Conservation (phyloP, 768 basidiomycete genomes). For the Psilocybe subaeruginosa region DNA sequence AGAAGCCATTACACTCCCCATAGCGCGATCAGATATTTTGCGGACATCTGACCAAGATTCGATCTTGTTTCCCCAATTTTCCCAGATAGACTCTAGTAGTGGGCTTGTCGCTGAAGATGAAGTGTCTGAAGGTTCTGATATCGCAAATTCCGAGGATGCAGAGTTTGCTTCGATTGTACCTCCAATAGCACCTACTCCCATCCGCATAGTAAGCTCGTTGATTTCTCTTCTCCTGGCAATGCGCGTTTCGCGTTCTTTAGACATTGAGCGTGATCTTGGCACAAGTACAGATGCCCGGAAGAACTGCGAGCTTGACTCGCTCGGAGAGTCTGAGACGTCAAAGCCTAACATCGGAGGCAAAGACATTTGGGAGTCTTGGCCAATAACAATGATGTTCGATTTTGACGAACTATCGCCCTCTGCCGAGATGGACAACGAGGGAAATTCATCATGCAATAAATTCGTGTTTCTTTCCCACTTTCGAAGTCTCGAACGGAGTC, state of each 20-base stretch:
- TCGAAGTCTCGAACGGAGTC: constrained; percentile 69
- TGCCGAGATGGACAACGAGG: constrained; percentile 46
- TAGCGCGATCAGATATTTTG: constrained; percentile 75
- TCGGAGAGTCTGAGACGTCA: constrained; percentile 22
- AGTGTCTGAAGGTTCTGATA: background rate
- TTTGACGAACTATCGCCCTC: constrained; percentile 41
- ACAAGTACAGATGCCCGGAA: constrained; percentile 75
- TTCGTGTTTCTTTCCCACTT: constrained; percentile 74
- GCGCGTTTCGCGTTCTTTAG: constrained; percentile 58
- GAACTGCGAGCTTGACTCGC: constrained; percentile 39
- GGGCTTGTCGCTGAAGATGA: constrained; percentile 3
- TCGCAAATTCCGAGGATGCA: constrained; percentile 26
- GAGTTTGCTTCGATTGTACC: constrained; percentile 55
- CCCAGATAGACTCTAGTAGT: constrained; percentile 42
- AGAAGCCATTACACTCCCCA: constrained; percentile 63
- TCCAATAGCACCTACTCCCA: constrained; percentile 78
- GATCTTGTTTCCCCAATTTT: constrained; percentile 71
- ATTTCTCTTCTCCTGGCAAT: constrained; percentile 69
- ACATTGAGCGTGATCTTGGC: constrained; percentile 57
- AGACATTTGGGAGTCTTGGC: constrained; percentile 35
- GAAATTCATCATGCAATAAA: constrained; percentile 64
- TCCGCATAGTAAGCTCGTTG: constrained; percentile 83
- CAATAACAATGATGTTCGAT: constrained; percentile 55
- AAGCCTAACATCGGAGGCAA: constrained; percentile 35
- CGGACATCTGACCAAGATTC: constrained; percentile 73